Conservation (phyloP, 768 basidiomycete genomes). For the Naganishia vaughanmartiniae region DNA sequence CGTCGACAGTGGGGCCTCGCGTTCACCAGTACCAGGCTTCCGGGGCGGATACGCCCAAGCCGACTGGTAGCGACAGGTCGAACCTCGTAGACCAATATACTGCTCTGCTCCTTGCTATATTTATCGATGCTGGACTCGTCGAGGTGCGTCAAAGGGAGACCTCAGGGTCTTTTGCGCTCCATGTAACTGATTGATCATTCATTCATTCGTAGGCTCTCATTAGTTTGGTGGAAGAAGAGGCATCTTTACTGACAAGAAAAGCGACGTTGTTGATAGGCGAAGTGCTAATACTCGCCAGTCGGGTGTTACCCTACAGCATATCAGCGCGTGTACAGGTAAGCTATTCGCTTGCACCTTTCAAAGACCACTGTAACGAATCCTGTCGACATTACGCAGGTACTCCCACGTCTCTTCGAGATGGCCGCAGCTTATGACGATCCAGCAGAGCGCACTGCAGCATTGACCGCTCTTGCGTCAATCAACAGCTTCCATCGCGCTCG, state of each 20-base stretch:
- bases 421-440: slow-evolving; percentile 73
- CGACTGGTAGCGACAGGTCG: background rate
- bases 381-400: slow-evolving; percentile 57
- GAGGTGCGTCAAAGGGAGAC: slow-evolving; percentile 61
- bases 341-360: slow-evolving; percentile 8
- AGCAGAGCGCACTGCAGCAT: slow-evolving; percentile 75
- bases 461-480: slow-evolving; percentile 77
- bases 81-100: slow-evolving; percentile 92
- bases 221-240: slow-evolving; percentile 76
- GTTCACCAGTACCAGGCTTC: background rate
- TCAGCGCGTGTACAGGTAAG: slow-evolving; percentile 81
- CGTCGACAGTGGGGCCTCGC: slow-evolving; percentile 2
- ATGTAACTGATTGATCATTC: background rate
- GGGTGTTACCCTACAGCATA: slow-evolving; percentile 73
- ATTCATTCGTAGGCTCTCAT: slow-evolving; percentile 67
- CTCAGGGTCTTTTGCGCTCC: background rate
- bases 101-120: slow-evolving; percentile 74
- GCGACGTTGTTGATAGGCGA: slow-evolving; percentile 89
- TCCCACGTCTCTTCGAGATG: slow-evolving; percentile 79
- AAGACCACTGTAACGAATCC: background rate
- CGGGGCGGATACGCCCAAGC: background rate
- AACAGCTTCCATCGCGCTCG: slow-evolving; percentile 92
- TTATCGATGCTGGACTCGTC: slow-evolving; percentile 80
- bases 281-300: slow-evolving; percentile 79
- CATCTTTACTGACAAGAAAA: slow-evolving; percentile 63